Base-by-base conservation (phyloP, 371 early-diverging fungal species). In the Blakeslea trispora region DNA sequence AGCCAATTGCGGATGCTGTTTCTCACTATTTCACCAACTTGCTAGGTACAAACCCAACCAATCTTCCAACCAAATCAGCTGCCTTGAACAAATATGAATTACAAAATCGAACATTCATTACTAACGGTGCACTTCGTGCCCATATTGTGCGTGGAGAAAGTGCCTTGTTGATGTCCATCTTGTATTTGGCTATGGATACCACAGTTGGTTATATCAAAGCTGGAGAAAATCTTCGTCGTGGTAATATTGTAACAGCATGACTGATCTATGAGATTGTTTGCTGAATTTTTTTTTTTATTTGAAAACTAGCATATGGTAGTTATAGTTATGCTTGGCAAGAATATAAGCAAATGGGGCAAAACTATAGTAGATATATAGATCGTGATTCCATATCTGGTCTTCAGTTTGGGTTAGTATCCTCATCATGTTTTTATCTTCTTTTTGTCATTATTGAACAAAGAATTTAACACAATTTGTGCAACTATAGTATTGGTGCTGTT, bases 61-160 rank as follows among this genome's bases (percentile, higher is more conserved):
- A 69, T 24, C 58, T 75, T n/a, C 75, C 75, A 13, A 70, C 72
- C n/a, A 75, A 69, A 34, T 66, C 76, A 14, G 53, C 61, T 8
- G 61, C 76, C 6, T 48, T 68, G 5, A 66, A 46, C n/a, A 61
- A 62, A 39, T 68, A 66, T 18, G 61, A 72, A 24, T 40, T 60
- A 11, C 61, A 64, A 24, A 63, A 61, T 1, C 53, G 54, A 21
- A 63, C 61, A 1, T 69, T 77, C 47, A 72, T 81, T 45, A 58
- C 79, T 39, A 85, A 83, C 50, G 84, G 83, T 28, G 82, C 79
- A 18, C 67, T 86, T 24, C 66, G 87, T 40, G 85, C 83, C 0
- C 80, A 79, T 58, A 79, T 83, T n/a, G 66, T 83, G 55, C 74
- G 79, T 48, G 83, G 85, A 1, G 87, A 86, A 61, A 66, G 83